A percentile compares a stretch with the other conserved stretches of the same genome.
Conservation (phyloP, 1,139 yeast species). For the Blastobotrys aristatus region DNA sequence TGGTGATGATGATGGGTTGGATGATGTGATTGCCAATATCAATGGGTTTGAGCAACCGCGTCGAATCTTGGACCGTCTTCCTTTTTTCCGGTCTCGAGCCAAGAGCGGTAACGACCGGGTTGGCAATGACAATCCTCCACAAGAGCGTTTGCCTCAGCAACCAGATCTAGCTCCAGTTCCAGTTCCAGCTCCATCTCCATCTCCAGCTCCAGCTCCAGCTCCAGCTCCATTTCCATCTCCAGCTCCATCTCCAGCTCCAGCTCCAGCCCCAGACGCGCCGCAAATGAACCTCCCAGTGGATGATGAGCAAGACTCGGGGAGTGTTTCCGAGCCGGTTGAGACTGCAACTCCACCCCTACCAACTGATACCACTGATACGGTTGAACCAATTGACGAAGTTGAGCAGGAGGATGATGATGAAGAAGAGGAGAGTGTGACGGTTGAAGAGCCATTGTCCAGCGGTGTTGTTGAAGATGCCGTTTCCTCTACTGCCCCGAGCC, state of each 20-base stretch:
- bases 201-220: no score
- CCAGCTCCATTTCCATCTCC: no score
- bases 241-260: background rate
- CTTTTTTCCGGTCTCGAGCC: slow-evolving; percentile 9
- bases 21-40: background rate
- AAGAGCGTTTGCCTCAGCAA: no score
- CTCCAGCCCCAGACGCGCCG: no score
- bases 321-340: no score
- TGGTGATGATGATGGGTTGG: background rate
- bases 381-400: background rate
- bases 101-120: background rate
- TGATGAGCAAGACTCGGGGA: background rate
- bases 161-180: no score
- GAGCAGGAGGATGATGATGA: background rate
- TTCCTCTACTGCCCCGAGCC: background rate
- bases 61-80: background rate
- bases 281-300: no score
- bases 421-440: background rate
- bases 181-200: no score
- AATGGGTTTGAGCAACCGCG: background rate
- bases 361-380: background rate
- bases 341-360: background rate
- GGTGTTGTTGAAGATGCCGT: no score
- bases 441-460: background rate
- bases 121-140: no score